Base-by-base conservation (phyloP, 441 rosid species). In the Dalechampia spathulata region DNA sequence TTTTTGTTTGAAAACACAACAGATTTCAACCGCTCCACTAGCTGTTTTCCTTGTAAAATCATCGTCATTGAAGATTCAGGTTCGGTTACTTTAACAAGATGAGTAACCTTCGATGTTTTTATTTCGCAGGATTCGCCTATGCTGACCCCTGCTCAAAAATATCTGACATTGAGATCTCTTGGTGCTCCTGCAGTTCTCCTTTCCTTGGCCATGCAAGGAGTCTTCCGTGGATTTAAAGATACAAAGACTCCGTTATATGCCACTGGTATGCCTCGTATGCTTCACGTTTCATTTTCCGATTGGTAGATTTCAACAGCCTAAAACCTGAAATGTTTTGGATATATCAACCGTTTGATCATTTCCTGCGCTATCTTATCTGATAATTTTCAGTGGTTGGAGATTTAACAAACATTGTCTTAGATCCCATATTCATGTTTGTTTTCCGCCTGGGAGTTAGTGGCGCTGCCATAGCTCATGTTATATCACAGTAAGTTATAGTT, bases 401-500 rank as follows among this genome's bases (percentile, higher is more conserved):
- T 70, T 73, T 71, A 13, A 74, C 88, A 63, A 92, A 92, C 72
- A 85, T 86, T 63, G 80, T 92, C 23, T 78, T 92, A 9, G 99
- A 89, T 61, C 90, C 89, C 17, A 70, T 86, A 46, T 80, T 89
- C 62, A 89, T 92, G 42, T 92, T 86, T 26, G 77, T 78, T 55
- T 89, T 85, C 49, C 77, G 68, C 2, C 60, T 83, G 51, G 99
- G 96, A 41, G 85, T 92, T 41, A 76, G 83, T 3, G 99, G 97
- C 64, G 99, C 97, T 34, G 99, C 99, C 66, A 77, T 85, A 49
- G 87, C 97, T 49, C 99, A 92, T 68, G 84, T 92, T 59, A 76
- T 89, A 70, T 92, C 96, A 16, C 99, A 89, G 99, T 89, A 70
- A 82, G 97, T 75, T n/a, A n/a, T n/a, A n/a, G n/a, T n/a, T n/a